Evolutionary conservation across 495 filamentous ascomycete species (phyloP).

Genomic region (Darksidea phi): DNA sequence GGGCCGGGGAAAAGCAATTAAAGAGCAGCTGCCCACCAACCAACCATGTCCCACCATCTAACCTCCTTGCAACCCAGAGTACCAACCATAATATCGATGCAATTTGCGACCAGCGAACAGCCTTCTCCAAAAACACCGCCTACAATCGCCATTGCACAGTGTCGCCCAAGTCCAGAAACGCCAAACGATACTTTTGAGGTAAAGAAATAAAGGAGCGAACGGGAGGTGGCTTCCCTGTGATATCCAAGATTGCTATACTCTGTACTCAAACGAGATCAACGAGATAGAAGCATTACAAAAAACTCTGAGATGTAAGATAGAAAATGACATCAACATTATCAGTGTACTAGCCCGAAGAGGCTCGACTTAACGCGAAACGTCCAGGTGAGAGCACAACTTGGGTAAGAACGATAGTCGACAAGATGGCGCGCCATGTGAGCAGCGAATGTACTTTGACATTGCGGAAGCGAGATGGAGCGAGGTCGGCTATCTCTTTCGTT

Average conservation of each 20-base stretch:
- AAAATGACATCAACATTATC: too few species aligned
- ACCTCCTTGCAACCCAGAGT: too few species aligned
- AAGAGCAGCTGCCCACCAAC: neutral
- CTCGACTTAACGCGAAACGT: neutral
- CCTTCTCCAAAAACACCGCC: neutral
- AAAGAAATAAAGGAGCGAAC: conserved; percentile 9
- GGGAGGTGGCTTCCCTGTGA: conserved; percentile 1
- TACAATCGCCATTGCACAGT: neutral
- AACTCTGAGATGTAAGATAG: conserved; percentile 2
- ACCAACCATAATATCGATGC: neutral
- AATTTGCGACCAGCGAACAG: conserved; percentile 15
- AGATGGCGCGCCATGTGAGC: too few species aligned
- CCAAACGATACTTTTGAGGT: conserved; percentile 12
- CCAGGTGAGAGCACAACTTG: neutral
- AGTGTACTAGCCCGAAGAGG: too few species aligned
- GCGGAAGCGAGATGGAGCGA: neutral
- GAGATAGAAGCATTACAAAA: conserved; percentile 2
- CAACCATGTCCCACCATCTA: too few species aligned
- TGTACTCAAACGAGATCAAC: conserved; percentile 8
- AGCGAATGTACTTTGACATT: too few species aligned
- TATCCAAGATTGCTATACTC: conserved; percentile 12
- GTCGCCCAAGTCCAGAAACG: neutral
- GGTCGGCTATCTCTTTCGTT: conserved; percentile 62
- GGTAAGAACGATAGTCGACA: too few species aligned
- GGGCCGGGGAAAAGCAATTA: neutral